A percentile compares a stretch with the other conserved stretches of the same genome.
These are phyloP conservation scores for Apophysomyces ossiformis DNA, from an alignment of 371 early-diverging fungal species.

Conservation along the genomic window DNA sequence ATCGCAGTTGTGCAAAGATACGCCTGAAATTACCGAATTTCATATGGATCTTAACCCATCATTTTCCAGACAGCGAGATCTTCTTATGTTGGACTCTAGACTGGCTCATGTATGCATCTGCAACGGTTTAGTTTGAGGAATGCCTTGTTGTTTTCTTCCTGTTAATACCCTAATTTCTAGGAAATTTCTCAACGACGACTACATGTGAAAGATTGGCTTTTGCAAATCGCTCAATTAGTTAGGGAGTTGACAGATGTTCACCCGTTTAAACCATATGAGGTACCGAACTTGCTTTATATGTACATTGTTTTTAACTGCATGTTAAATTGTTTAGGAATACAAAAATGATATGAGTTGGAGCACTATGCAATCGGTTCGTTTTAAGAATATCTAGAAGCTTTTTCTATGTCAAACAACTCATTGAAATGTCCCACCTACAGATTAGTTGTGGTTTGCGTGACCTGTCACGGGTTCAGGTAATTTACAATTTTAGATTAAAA, in stretches of 20 bases:
- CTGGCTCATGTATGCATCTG: conserved; percentile 25
- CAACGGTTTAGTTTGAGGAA: conserved; percentile 3
- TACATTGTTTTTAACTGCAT: conserved; percentile 3
- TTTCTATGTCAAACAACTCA: not conserved
- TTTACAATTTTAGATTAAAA: not conserved
- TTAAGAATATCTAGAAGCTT: conserved; percentile 7
- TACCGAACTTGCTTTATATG: conserved; percentile 2
- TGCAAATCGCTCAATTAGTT: conserved; percentile 15
- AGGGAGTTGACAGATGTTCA: conserved; percentile 18
- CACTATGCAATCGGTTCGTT: conserved; percentile 27
- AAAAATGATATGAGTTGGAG: conserved; percentile 28
- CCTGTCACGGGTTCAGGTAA: conserved; percentile 27
- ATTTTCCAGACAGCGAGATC: conserved; percentile 19
- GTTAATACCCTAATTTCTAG: conserved; percentile 7
- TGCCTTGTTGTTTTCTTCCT: conserved; percentile 4
- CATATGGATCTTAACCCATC: conserved; percentile 15
- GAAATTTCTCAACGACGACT: conserved; percentile 25
- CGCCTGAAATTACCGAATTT: conserved; percentile 2
- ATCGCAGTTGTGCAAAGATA: conserved; percentile 16
- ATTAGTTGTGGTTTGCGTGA: conserved; percentile 35
- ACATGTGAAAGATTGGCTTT: conserved; percentile 27
- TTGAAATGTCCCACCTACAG: conserved; percentile 11
- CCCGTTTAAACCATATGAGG: conserved; percentile 23
- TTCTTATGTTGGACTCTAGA: conserved; percentile 27
- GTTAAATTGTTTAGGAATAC: conserved; percentile 17